Evolutionary conservation across 768 basidiomycete genomes (phyloP).

Genomic region (Zangia roseola): DNA sequence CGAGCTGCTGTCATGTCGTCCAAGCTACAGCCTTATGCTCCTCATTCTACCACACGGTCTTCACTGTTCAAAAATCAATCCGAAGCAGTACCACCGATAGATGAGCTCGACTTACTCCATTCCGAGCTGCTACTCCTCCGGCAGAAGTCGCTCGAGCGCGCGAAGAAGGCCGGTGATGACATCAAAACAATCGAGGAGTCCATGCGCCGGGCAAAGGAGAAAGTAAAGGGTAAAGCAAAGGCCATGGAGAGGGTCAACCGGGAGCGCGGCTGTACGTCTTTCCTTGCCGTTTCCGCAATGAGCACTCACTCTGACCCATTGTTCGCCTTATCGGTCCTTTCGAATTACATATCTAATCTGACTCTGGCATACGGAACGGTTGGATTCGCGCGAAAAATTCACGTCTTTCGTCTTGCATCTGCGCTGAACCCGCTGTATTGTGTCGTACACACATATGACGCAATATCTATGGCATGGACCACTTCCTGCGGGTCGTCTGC

Average conservation of each 20-base stretch:
- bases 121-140: conserved; percentile 57
- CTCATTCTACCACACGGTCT: conserved; percentile 52
- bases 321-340: conserved; percentile 17
- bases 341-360: conserved; percentile 1
- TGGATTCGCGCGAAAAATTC: conserved; percentile 10
- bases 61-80: conserved; percentile 60
- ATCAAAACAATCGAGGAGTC: conserved; percentile 72
- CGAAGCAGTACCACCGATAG: conserved; percentile 65
- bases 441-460: conserved; percentile 4
- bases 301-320: conserved; percentile 9
- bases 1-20: conserved; percentile 53
- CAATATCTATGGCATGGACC: conserved; percentile 16
- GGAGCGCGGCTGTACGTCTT: conserved; percentile 72
- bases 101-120: conserved; percentile 68
- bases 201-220: conserved; percentile 74
- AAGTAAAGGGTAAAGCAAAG: conserved; percentile 69
- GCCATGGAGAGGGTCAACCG: conserved; percentile 69
- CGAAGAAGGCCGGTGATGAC: conserved; percentile 75
- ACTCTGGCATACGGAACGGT: conserved; percentile 9
- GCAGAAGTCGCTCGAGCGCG: conserved; percentile 56
- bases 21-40: conserved; percentile 50
- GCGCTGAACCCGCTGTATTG: neutral
- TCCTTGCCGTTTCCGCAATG: conserved; percentile 7
- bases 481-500: conserved; percentile 1
- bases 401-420: neutral